A percentile compares a stretch with the other conserved stretches of the same genome.
Evolutionary conservation across 805 yeast genomes (phyloP).

Genomic region (Schwanniomyces sp.): DNA sequence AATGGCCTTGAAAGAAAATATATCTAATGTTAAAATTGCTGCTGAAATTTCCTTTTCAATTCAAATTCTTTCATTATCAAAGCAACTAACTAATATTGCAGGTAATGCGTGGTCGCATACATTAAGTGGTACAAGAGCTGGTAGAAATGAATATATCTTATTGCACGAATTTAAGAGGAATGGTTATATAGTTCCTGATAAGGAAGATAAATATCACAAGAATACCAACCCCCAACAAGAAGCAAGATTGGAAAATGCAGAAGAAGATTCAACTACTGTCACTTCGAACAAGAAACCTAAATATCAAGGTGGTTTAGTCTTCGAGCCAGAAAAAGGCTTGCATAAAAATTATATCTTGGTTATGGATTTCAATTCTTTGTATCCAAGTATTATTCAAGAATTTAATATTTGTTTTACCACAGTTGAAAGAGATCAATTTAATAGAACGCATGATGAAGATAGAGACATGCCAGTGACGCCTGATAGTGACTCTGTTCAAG

Average conservation of each 20-base stretch:
- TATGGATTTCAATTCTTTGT: conserved; percentile 97
- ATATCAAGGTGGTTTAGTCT: conserved; percentile 90
- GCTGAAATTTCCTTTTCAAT: conserved; percentile 78
- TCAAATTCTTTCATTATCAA: conserved; percentile 85
- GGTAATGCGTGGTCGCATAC: conserved; percentile 98
- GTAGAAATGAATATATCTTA: conserved; percentile 90
- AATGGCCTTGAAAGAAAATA: conserved; percentile 70
- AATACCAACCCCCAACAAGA: conserved; percentile 35
- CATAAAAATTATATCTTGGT: conserved; percentile 87
- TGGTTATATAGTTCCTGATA: conserved; percentile 86
- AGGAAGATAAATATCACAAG: conserved; percentile 48
- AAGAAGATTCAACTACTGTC: conserved; percentile 48
- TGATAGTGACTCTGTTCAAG: conserved; percentile 53
- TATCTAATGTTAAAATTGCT: conserved; percentile 62
- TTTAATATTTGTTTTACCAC: conserved; percentile 97
- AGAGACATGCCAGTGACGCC: conserved; percentile 72
- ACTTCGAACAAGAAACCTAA: conserved; percentile 66
- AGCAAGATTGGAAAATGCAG: conserved; percentile 29
- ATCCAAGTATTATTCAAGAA: conserved; percentile 96
- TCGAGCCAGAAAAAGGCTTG: conserved; percentile 94
- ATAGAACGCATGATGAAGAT: conserved; percentile 47
- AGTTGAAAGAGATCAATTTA: conserved; percentile 63
- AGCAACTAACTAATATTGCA: conserved; percentile 87
- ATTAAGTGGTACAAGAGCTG: conserved; percentile 91
- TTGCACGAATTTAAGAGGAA: conserved; percentile 85